Evolutionary conservation across 805 yeast genomes (phyloP), one percentile per base, ranked within the genome.

Genomic region (Myxozyma neotropica): DNA sequence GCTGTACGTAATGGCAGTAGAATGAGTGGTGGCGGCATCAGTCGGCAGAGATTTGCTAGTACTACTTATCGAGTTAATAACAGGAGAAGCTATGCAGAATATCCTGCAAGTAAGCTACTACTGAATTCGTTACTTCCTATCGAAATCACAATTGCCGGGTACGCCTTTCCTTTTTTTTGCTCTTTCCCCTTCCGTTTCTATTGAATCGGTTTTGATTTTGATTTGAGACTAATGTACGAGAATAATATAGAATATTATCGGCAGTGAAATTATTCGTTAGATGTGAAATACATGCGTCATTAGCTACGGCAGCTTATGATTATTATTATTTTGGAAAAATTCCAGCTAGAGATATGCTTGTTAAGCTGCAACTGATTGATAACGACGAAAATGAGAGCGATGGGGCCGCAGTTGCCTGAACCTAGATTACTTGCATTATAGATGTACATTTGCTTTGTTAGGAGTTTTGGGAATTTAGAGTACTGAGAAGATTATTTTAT

Each of bases 251-350:
- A 47, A 35, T 47, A 24, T 17, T 47, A 21, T 47, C 51, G 8
- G 15, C 23, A 4, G 27, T 47, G 26, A 27, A 36, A n/a, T 19
- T 47, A 8, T 33, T 47, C 17, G 6, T 47, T 13, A 33, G 51
- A n/a, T 47, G 51, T 23, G 51, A 47, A 47, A n/a, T 47, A 5
- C 51, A 47, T 10, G 51, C 39, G 3, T 33, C 51, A 17, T 19
- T 47, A 31, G 51, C 51, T 4, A 27, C 51, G 24, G 51, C 40
- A 4, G 51, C 51, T 17, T 47, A 47, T 47, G 40, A 47, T 7
- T 47, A 47, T 19, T 47, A 47, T 15, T 47, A 47, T 19, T 47
- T 19, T 15, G 51, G 51, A 6, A 23, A 33, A 21, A 29, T 47
- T 4, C 51, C 51, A 2, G 51, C 29, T 7, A 17, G 19, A 27